phyloP scores from a whole-genome alignment of 1,284 basidiomycete species.

The Chalciporus piperatoides region DNA sequence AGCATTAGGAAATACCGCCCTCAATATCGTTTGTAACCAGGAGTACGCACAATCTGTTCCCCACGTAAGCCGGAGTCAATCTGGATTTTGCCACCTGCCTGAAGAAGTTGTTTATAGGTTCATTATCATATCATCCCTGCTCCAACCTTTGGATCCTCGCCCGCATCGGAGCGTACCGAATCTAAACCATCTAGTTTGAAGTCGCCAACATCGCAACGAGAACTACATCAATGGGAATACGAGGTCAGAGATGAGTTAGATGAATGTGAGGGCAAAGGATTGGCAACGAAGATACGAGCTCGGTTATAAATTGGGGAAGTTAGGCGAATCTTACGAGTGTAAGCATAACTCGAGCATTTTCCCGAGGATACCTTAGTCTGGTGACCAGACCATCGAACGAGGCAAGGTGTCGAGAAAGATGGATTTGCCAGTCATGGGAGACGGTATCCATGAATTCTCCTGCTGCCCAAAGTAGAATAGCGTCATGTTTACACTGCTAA shows the following conservation, averaged over 20 bases:
- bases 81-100: not conserved
- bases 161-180: slow-evolving; percentile 11
- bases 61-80: slow-evolving; percentile 45
- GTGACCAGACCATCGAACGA: too few relatives aligned
- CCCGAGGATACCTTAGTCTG: too few relatives aligned
- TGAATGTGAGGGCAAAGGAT: slow-evolving; percentile 49
- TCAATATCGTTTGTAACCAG: slow-evolving; percentile 77
- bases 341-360: too few relatives aligned
- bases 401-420: too few relatives aligned
- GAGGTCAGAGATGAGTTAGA: slow-evolving; percentile 55
- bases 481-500: too few relatives aligned
- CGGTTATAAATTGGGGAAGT: slow-evolving; percentile 33
- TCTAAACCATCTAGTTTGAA: slow-evolving; percentile 17
- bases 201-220: slow-evolving; percentile 38
- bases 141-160: slow-evolving; percentile 41
- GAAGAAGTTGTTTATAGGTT: slow-evolving; percentile 46
- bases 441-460: too few relatives aligned
- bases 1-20: slow-evolving; percentile 62
- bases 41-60: slow-evolving; percentile 78
- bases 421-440: too few relatives aligned
- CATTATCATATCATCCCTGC: slow-evolving; percentile 80
- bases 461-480: too few relatives aligned
- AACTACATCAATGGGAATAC: slow-evolving; percentile 59
- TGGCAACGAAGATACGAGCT: slow-evolving; percentile 47
- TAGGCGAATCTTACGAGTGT: not conserved